A percentile compares a stretch with the other conserved stretches of the same genome.
phyloP scores from a whole-genome alignment of 768 basidiomycete species.

The Boletus insuetus region DNA sequence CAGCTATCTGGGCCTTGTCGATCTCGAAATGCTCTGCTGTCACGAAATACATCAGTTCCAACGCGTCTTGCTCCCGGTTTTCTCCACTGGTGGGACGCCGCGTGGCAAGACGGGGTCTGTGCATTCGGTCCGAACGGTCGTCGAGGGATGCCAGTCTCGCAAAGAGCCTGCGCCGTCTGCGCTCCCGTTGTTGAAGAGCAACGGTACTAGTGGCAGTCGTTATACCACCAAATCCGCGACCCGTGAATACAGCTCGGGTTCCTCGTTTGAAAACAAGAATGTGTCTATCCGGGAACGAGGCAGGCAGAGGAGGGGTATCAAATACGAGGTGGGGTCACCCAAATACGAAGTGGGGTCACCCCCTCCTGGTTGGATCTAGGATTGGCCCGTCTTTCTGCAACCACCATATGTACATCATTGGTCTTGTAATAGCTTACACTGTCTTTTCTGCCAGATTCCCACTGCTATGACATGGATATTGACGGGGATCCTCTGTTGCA shows the following conservation, averaged over 20 bases:
- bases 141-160: constrained; percentile 47
- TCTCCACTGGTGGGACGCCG: constrained; percentile 33
- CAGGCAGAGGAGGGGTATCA: constrained; percentile 2
- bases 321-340: constrained; percentile 13
- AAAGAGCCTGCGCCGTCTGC: constrained; percentile 14
- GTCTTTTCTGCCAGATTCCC: not conserved
- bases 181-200: not conserved
- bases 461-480: not conserved
- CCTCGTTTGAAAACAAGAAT: constrained; percentile 13
- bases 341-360: constrained; percentile 14
- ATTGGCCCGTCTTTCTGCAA: not conserved
- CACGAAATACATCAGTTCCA: constrained; percentile 62
- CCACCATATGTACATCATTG: not conserved
- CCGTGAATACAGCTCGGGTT: constrained; percentile 7
- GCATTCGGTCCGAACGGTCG: constrained; percentile 58
- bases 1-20: constrained; percentile 64
- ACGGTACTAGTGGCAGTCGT: not conserved
- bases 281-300: constrained; percentile 12
- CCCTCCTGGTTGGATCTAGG: constrained; percentile 51
- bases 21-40: constrained; percentile 61
- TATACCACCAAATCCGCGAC: not conserved
- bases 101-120: constrained; percentile 51
- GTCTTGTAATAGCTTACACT: not conserved
- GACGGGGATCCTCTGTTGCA: constrained; percentile 12
- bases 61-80: constrained; percentile 34